Conservation (phyloP, 202 grass and related monocot species). For the Elaeis oleifera region DNA sequence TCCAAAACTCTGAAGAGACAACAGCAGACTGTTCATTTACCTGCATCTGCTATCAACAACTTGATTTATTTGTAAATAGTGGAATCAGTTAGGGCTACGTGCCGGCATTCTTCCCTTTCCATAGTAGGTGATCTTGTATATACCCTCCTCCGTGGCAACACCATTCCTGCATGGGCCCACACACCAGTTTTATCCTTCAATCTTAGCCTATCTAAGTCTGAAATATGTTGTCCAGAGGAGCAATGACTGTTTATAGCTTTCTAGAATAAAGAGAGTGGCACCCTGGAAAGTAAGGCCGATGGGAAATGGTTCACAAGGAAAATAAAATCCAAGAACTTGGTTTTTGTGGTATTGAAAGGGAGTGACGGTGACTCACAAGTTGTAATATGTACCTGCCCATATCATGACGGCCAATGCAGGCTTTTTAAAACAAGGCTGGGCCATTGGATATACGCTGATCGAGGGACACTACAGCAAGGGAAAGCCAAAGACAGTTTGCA, state of each 20-base stretch:
- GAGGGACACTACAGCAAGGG: constrained; percentile 21
- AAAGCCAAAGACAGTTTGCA: too few relatives aligned
- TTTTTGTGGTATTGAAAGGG: neutral
- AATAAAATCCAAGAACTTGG: neutral
- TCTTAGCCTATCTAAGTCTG: too few relatives aligned
- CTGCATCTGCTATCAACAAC: neutral
- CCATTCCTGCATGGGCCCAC: constrained; percentile 47
- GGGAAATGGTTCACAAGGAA: neutral
- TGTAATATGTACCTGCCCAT: constrained; percentile 85
- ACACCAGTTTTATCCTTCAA: too few relatives aligned
- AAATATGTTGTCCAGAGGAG: neutral
- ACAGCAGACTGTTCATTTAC: too few relatives aligned
- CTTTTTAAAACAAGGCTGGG: constrained; percentile 55
- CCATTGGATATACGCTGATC: constrained; percentile 46
- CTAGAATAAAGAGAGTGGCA: constrained; percentile 67
- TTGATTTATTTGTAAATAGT: constrained; percentile 4
- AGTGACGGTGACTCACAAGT: constrained; percentile 39
- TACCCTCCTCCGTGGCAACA: constrained; percentile 53
- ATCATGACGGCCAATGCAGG: constrained; percentile 84
- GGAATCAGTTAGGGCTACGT: neutral
- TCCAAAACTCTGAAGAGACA: constrained; percentile 50
- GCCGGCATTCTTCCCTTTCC: constrained; percentile 84
- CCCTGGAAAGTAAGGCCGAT: constrained; percentile 39
- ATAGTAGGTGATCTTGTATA: constrained; percentile 87
- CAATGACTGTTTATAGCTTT: constrained; percentile 33